Evolutionary conservation across 257 asterid species (phyloP), one percentile per base, ranked within the genome.

Genomic region (Nicotiana noctiflora): DNA sequence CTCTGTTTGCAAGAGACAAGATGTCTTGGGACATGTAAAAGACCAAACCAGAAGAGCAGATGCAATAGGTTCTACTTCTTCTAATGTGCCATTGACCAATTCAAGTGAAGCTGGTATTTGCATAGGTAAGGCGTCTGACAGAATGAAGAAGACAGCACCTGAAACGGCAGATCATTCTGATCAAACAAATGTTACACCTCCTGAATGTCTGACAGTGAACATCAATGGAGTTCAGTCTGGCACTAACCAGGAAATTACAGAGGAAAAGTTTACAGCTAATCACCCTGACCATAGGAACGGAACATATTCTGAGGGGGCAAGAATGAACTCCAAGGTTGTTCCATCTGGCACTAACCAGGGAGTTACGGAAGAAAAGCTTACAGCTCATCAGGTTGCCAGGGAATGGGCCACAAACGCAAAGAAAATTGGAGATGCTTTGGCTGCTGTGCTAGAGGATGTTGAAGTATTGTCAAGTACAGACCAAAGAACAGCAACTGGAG

Each of bases 381-480:
- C 83, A 84, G 46, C 79, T 31, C 76, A 57, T 85, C 88, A 87
- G 52, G 81, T 79, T 72, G 79, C 72, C 59, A 74, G 76, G 77
- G 90, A 87, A 80, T 81, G 84, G 86, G 75, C 77, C 70, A 83
- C 57, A 15, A 85, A 85, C 84, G 93, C 82, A 78, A 85, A 84
- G 86, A 87, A 82, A 81, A 85, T 64, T 63, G 87, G 87, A 82
- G 87, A 82, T 82, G 84, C 85, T 70, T 80, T 89, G 79, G 80
- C 92, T 31, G 56, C 64, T 85, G 81, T 80, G 59, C 81, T 81
- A 34, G 90, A 83, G 72, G 88, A 82, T 66, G 84, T 81, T 79
- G 88, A 79, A 76, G 86, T 67, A n/a, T 49, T 76, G 32, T 64
- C 76, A 31, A 76, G 61, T 80, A 75, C 86, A 44, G 84, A 80